Evolutionary conservation across 768 basidiomycete species (phyloP), one percentile per base, ranked within the genome.

Genomic region (Kwoniella sp.): DNA sequence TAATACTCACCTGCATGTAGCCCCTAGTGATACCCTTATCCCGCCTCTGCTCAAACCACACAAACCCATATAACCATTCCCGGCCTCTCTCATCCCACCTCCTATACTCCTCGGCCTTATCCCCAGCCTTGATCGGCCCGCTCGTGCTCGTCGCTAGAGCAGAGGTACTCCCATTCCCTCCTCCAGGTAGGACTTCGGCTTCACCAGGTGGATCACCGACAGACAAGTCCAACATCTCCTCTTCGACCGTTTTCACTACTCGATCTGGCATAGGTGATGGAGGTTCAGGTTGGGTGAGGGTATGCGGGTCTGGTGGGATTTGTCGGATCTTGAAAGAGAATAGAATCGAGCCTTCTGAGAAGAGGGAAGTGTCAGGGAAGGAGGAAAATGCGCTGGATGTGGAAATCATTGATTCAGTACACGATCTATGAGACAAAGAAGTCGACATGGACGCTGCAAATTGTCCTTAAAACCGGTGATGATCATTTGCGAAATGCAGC

Each of bases 341-440:
- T 1, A 85, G 83, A 73, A 90, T 87, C 0, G 87, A 86, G 6
- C 92, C 92, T 75, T 94, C 88, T 50, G 90, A 87, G 61, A 91
- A 91, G 59, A 90, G 87, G 1, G 87, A 81, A 0, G 92, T 92
- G 74, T 97, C 93, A 0, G 93, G 93, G 72, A 97, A 92, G 0
- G 91, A 87, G 7, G 90, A 90, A 78, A 97, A 97, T 1, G 92
- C 90, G 59, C 93, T 96, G 67, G 54, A 1, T n/a, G 15, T 22
- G n/a, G 30, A n/a, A n/a, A n/a, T n/a, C n/a, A n/a, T n/a, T n/a
- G n/a, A n/a, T n/a, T n/a, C n/a, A n/a, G n/a, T n/a, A n/a, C n/a
- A n/a, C n/a, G n/a, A n/a, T n/a, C n/a, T n/a, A n/a, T n/a, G n/a
- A n/a, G n/a, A n/a, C n/a, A n/a, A n/a, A n/a, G n/a, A n/a, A n/a